Conservation (phyloP, 768 basidiomycete species). For the Austroboletus eburneus region DNA sequence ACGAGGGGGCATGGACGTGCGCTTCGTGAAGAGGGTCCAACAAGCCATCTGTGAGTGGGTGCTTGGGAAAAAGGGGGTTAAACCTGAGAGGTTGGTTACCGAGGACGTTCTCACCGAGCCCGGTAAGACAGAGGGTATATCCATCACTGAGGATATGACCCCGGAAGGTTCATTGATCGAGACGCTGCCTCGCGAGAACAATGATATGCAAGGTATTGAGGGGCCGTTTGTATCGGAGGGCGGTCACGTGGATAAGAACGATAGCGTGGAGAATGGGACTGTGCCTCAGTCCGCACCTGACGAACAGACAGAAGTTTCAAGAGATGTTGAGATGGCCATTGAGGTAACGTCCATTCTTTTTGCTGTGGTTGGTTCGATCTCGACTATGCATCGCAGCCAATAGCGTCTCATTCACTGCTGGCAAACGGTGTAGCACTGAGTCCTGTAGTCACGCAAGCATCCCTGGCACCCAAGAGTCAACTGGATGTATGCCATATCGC, state of each 20-base stretch:
- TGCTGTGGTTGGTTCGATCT: neutral
- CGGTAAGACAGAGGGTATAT: too few species aligned
- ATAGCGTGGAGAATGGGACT: neutral
- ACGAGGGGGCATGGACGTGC: slow-evolving; percentile 36
- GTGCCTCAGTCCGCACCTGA: neutral
- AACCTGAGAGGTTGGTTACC: slow-evolving; percentile 7
- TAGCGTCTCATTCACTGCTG: neutral
- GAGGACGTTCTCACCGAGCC: neutral
- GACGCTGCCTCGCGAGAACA: slow-evolving; percentile 1
- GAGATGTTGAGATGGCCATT: slow-evolving; percentile 10
- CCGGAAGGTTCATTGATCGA: neutral
- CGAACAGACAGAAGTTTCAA: neutral
- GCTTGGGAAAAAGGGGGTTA: slow-evolving; percentile 15
- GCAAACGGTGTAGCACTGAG: slow-evolving; percentile 2
- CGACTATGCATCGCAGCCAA: slow-evolving; percentile 8
- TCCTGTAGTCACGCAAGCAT: slow-evolving; percentile 11
- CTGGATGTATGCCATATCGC: slow-evolving; percentile 23
- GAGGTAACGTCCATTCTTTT: slow-evolving; percentile 19
- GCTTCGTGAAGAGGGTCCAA: slow-evolving; percentile 37
- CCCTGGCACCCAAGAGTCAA: slow-evolving; percentile 20
- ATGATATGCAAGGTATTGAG: slow-evolving; percentile 21
- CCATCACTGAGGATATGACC: neutral
- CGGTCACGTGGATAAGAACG: neutral
- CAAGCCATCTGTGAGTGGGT: slow-evolving; percentile 27
- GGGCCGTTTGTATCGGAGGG: neutral